Evolutionary conservation across 2,329 filamentous ascomycete genomes (phyloP).

Genomic region (Plectosphaerella sp.): DNA sequence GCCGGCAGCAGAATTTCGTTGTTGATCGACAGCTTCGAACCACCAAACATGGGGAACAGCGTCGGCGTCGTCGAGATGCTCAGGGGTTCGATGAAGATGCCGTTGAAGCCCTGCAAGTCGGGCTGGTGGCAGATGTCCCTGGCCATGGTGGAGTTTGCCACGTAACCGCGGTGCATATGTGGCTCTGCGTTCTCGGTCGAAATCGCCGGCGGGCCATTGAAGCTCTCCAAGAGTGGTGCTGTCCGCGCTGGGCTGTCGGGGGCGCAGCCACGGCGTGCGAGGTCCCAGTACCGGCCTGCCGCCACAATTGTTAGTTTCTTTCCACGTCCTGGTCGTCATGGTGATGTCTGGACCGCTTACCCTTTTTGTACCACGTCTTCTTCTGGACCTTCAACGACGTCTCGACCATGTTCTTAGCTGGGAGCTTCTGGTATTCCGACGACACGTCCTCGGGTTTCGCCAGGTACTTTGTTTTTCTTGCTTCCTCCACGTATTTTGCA

Average conservation of each 20-base stretch:
- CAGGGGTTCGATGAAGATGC: constrained; percentile 59
- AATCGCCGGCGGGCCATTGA: constrained; percentile 39
- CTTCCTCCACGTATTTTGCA: constrained; percentile 46
- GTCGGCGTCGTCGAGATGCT: constrained; percentile 51
- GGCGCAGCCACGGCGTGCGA: constrained; percentile 55
- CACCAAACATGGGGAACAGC: constrained; percentile 62
- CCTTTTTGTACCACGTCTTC: constrained; percentile 47
- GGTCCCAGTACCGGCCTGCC: constrained; percentile 50
- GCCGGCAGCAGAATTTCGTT: constrained; percentile 67
- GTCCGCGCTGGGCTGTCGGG: constrained; percentile 58
- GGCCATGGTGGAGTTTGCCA: constrained; percentile 57
- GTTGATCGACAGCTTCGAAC: constrained; percentile 64
- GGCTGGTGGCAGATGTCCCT: constrained; percentile 63
- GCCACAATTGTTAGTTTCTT: not conserved
- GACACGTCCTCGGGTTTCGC: constrained; percentile 38
- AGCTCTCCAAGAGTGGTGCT: constrained; percentile 35
- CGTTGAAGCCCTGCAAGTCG: constrained; percentile 57
- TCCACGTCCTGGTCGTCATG: not conserved
- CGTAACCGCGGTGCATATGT: constrained; percentile 52
- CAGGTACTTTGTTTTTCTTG: constrained; percentile 41
- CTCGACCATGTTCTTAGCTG: constrained; percentile 27
- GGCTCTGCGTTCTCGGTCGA: constrained; percentile 38
- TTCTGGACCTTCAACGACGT: constrained; percentile 26
- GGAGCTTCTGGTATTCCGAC: constrained; percentile 36
- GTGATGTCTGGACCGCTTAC: constrained; percentile 25